Evolutionary conservation across 2,329 filamentous ascomycete species (phyloP).

Genomic region (Calonectria pauciramosa): DNA sequence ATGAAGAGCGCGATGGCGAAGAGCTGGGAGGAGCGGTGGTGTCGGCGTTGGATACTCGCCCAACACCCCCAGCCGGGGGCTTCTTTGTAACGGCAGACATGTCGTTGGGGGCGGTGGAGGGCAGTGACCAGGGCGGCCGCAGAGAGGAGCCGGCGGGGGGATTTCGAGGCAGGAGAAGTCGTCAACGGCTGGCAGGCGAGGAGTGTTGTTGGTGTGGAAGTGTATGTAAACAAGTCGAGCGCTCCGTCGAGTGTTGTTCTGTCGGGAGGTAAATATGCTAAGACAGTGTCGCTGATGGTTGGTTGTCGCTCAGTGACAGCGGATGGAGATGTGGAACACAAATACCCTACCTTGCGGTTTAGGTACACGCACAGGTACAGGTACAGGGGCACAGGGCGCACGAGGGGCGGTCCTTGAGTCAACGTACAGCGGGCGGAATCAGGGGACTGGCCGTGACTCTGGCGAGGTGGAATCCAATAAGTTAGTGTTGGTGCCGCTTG

Average conservation of each 20-base stretch:
- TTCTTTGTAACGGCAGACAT: slow-evolving; percentile 70
- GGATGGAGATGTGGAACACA: slow-evolving; percentile 24
- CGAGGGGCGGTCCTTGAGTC: slow-evolving; percentile 1
- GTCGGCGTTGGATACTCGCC: slow-evolving; percentile 59
- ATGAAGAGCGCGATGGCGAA: slow-evolving; percentile 55
- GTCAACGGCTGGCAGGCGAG: not conserved
- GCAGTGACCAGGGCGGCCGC: slow-evolving; percentile 6
- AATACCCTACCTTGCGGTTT: slow-evolving; percentile 13
- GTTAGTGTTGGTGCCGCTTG: not conserved
- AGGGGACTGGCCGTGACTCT: slow-evolving; percentile 11
- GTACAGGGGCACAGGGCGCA: slow-evolving; percentile 1
- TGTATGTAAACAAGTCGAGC: not conserved
- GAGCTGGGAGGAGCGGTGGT: slow-evolving; percentile 49
- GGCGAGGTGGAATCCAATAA: slow-evolving; percentile 13
- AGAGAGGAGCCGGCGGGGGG: slow-evolving; percentile 19
- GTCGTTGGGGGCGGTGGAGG: slow-evolving; percentile 31
- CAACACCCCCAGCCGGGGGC: slow-evolving; percentile 63
- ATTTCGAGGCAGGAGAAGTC: slow-evolving; percentile 26
- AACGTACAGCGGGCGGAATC: slow-evolving; percentile 14
- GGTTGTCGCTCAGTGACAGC: slow-evolving; percentile 25
- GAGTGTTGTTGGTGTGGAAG: not conserved
- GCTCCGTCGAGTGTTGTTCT: not conserved
- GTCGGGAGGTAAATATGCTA: slow-evolving; percentile 19
- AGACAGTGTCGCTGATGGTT: slow-evolving; percentile 21
- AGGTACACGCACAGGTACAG: slow-evolving; percentile 19